Evolutionary conservation across 1,139 yeast species (phyloP).

Genomic region (Scheffersomyces insectosa): DNA sequence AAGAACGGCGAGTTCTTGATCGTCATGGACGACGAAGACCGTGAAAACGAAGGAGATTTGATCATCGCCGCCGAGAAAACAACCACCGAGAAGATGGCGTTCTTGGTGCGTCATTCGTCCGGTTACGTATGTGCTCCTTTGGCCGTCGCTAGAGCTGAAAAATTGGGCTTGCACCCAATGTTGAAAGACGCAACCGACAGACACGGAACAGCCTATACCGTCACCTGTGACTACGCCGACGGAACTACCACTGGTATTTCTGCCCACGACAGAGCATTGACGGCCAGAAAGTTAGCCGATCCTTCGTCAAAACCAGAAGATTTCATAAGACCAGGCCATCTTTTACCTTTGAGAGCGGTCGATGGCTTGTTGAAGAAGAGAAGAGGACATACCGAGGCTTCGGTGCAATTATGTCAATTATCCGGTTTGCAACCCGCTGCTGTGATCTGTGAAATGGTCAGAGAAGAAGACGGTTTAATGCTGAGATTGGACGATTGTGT

Average conservation of each 20-base stretch:
- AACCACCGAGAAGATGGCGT: slow-evolving; percentile 91
- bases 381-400: slow-evolving; percentile 98
- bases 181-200: slow-evolving; percentile 66
- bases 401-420: slow-evolving; percentile 80
- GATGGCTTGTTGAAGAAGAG: slow-evolving; percentile 81
- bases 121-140: slow-evolving; percentile 96
- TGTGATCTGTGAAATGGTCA: slow-evolving; percentile 90
- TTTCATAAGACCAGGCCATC: slow-evolving; percentile 90
- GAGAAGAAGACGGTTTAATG: slow-evolving; percentile 94
- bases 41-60: slow-evolving; percentile 98
- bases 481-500: slow-evolving; percentile 89
- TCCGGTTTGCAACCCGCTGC: slow-evolving; percentile 85
- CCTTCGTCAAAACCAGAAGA: slow-evolving; percentile 56
- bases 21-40: slow-evolving; percentile 92
- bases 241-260: slow-evolving; percentile 98
- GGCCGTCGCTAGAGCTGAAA: slow-evolving; percentile 74
- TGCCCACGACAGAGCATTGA: slow-evolving; percentile 89
- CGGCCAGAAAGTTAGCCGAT: slow-evolving; percentile 72
- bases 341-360: slow-evolving; percentile 88
- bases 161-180: slow-evolving; percentile 80
- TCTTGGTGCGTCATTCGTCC: slow-evolving; percentile 81
- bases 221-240: slow-evolving; percentile 78
- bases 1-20: slow-evolving; percentile 85
- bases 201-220: slow-evolving; percentile 96
- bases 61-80: slow-evolving; percentile 84